A percentile compares a stretch with the other conserved stretches of the same genome.
phyloP scores from a whole-genome alignment of 495 filamentous ascomycete genomes.

The Xylaria castorea region DNA sequence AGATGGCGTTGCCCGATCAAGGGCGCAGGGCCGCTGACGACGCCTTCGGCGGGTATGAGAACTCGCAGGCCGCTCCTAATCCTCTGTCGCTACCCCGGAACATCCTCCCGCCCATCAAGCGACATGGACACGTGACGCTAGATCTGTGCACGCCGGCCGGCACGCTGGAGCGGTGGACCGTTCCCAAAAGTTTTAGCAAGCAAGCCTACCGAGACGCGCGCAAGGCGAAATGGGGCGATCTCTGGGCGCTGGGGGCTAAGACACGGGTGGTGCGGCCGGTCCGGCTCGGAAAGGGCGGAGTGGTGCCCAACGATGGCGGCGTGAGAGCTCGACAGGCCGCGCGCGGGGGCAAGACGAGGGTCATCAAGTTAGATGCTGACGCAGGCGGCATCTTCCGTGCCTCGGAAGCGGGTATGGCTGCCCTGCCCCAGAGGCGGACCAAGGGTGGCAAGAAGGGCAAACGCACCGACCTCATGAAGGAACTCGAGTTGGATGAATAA shows the following conservation, averaged over 20 bases:
- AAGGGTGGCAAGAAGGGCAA: constrained; percentile 52
- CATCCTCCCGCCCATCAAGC: constrained; percentile 82
- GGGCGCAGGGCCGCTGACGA: constrained; percentile 39
- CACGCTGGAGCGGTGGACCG: constrained; percentile 91
- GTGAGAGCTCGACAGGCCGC: constrained; percentile 46
- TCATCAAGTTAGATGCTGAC: constrained; percentile 46
- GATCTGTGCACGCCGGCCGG: constrained; percentile 90
- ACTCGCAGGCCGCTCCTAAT: constrained; percentile 48
- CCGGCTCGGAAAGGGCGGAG: constrained; percentile 60
- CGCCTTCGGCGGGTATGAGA: constrained; percentile 53
- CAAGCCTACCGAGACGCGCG: constrained; percentile 89
- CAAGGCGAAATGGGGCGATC: constrained; percentile 89
- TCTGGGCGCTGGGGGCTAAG: constrained; percentile 96
- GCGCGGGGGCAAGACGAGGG: constrained; percentile 36
- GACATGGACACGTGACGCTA: constrained; percentile 82
- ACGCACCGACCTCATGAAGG: constrained; percentile 13
- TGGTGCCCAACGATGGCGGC: constrained; percentile 46
- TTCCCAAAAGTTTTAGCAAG: constrained; percentile 79
- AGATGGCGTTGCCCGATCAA: constrained; percentile 42
- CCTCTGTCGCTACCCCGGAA: constrained; percentile 77
- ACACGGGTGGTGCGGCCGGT: constrained; percentile 69
- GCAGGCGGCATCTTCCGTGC: constrained; percentile 43
- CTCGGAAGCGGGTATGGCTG: constrained; percentile 37
- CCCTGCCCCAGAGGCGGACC: constrained; percentile 54
- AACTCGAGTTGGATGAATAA: constrained; percentile 12